These are phyloP conservation scores for Xylariaceae sp. DNA, from an alignment of 2,329 filamentous ascomycete genomes.

Conservation along the genomic window DNA sequence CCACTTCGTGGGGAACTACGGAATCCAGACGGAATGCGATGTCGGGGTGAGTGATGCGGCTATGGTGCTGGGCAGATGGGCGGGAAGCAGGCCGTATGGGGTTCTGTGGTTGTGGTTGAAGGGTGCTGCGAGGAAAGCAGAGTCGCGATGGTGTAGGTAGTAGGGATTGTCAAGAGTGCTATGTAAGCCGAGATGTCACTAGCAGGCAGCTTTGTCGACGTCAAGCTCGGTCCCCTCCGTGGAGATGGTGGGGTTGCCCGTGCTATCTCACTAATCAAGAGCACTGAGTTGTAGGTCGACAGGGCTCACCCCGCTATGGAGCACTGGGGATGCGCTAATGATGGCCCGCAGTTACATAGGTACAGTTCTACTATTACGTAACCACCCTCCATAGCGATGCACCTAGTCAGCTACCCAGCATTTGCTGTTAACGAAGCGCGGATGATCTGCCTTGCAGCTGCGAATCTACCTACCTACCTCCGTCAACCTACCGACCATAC, in stretches of 20 bases:
- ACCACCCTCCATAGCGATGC: no score
- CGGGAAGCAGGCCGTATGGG: no score
- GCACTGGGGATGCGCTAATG: neutral
- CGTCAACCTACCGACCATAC: neutral
- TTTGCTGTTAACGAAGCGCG: no score
- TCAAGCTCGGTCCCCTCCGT: slow-evolving; percentile 17
- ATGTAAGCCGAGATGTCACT: neutral
- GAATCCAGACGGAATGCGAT: no score
- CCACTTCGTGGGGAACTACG: neutral
- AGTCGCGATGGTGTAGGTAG: neutral
- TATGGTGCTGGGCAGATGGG: no score
- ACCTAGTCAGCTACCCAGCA: no score
- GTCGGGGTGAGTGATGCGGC: no score
- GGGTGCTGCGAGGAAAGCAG: neutral
- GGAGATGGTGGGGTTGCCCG: neutral
- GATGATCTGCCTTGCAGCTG: no score
- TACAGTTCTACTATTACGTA: neutral
- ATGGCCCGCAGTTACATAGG: neutral
- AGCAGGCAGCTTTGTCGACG: slow-evolving; percentile 25
- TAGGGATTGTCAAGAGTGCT: neutral
- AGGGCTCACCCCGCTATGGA: neutral
- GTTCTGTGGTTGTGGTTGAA: no score
- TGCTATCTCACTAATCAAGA: neutral
- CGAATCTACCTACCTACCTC: no score
- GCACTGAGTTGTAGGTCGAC: no score